Conservation (phyloP, 2,329 filamentous ascomycete genomes). For the Nothopassalora personata region DNA sequence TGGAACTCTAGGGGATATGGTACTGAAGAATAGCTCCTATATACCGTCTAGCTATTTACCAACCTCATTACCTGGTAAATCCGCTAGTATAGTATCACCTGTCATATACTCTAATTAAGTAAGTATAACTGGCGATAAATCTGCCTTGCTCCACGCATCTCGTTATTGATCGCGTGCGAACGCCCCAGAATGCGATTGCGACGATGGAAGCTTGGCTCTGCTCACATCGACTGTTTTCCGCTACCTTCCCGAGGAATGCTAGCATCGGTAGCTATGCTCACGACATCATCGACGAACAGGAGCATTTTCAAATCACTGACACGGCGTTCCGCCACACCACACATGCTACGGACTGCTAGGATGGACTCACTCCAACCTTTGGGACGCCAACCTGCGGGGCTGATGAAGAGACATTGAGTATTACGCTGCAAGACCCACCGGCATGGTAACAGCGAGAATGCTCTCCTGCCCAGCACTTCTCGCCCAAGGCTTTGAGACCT, state of each 20-base stretch:
- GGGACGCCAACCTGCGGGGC: background rate
- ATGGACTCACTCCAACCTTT: background rate
- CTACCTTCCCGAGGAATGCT: background rate
- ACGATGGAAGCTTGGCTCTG: background rate
- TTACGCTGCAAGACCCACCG: background rate
- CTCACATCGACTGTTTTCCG: background rate
- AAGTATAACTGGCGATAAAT: too few relatives aligned
- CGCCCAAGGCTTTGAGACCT: background rate
- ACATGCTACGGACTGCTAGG: background rate
- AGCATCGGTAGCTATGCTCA: background rate
- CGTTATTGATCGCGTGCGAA: background rate
- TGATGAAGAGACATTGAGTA: background rate
- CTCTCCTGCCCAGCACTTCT: background rate
- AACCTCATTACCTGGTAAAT: too few relatives aligned
- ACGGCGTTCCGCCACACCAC: background rate
- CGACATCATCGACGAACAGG: background rate
- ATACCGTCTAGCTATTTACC: too few relatives aligned
- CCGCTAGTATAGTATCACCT: too few relatives aligned
- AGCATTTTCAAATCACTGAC: background rate
- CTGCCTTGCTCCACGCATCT: background rate
- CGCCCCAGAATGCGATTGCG: background rate
- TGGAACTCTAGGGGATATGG: too few relatives aligned
- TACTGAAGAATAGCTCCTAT: too few relatives aligned
- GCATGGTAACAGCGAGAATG: background rate
- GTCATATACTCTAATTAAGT: too few relatives aligned